Percentiles rank a stretch among this genome's conserved stretches.
These are phyloP conservation scores for Lomentospora prolificans DNA, from an alignment of 2,329 filamentous ascomycete genomes.

Conservation along the genomic window DNA sequence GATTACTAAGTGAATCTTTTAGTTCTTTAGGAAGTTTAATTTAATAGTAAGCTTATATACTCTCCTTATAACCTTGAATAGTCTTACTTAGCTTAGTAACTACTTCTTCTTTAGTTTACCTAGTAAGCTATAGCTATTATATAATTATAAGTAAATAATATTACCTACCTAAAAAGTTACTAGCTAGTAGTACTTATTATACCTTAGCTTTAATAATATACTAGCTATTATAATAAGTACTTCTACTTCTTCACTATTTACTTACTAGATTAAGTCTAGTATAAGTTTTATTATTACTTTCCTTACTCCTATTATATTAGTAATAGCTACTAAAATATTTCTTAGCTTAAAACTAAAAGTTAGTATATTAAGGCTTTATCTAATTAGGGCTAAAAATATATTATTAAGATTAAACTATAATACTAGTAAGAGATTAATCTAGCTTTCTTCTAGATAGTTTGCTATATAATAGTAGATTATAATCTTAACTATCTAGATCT, in stretches of 20 bases:
- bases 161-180: neutral
- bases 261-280: neutral
- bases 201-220: neutral
- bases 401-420: neutral
- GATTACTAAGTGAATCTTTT: neutral
- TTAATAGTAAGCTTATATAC: neutral
- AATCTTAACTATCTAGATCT: neutral
- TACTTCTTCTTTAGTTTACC: conserved; percentile 1
- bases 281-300: neutral
- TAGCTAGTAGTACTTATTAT: neutral
- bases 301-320: neutral
- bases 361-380: neutral
- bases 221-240: neutral
- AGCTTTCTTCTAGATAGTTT: neutral
- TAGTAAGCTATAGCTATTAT: neutral
- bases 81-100: neutral
- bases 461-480: neutral
- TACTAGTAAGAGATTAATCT: neutral
- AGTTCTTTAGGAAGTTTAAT: neutral
- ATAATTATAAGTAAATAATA: neutral
- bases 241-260: neutral
- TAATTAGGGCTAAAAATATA: neutral
- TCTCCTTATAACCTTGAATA: neutral
- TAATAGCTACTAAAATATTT: neutral
- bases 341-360: neutral